phyloP scores from a whole-genome alignment of 345 rosid species.

The Syzygium grande region DNA sequence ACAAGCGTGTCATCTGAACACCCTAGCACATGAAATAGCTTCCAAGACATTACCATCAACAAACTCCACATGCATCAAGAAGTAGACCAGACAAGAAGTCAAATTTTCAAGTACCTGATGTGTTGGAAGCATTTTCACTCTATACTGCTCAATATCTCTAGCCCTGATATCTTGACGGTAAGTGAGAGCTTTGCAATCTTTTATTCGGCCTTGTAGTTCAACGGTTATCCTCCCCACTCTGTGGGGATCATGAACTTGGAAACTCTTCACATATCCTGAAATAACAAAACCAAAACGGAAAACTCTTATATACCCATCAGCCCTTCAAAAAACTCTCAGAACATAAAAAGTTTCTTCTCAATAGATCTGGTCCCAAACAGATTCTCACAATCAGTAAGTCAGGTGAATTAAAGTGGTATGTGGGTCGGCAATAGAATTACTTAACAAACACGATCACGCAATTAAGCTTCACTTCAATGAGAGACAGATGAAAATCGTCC shows the following conservation, averaged over 20 bases:
- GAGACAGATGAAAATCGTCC: neutral
- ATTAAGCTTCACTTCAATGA: neutral
- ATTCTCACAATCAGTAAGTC: neutral
- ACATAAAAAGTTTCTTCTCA: neutral
- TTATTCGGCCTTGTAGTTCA: constrained; percentile 82
- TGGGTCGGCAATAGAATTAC: neutral
- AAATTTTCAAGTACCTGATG: constrained; percentile 43
- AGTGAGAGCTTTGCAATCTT: constrained; percentile 74
- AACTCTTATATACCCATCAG: neutral
- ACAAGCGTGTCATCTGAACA: neutral
- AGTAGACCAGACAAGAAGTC: neutral
- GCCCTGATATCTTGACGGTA: constrained; percentile 88
- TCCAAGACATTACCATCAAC: neutral
- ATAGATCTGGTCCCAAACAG: neutral
- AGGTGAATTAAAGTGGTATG: neutral
- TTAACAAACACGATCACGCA: neutral
- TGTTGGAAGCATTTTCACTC: constrained; percentile 66
- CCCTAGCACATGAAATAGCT: neutral
- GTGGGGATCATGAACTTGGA: constrained; percentile 68
- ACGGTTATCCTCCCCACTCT: constrained; percentile 84
- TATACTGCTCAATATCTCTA: constrained; percentile 56
- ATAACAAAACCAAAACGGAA: neutral
- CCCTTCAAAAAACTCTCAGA: neutral
- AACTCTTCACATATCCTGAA: constrained; percentile 66
- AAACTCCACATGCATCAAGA: neutral